phyloP scores from a whole-genome alignment of 305 asterid species.

The Striga hermonthica region DNA sequence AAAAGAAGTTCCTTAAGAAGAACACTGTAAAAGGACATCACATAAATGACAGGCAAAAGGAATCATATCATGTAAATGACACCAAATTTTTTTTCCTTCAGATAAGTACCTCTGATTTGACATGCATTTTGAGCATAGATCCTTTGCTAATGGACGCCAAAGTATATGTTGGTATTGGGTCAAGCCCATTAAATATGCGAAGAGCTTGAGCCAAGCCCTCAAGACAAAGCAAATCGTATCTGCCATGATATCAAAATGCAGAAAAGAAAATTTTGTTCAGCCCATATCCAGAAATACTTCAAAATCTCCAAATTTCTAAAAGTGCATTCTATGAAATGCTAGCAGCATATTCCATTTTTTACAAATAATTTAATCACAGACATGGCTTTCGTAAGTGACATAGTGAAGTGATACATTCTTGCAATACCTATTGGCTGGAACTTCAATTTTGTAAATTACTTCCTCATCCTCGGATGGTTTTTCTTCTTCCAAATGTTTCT shows the following conservation, averaged over 20 bases:
- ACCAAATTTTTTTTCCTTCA: neutral
- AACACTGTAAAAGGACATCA: neutral
- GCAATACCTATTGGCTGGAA: conserved; percentile 82
- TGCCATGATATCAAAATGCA: conserved; percentile 33
- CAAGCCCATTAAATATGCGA: conserved; percentile 70
- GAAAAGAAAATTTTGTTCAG: conserved; percentile 1
- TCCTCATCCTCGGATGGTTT: conserved; percentile 64
- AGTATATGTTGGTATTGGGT: conserved; percentile 64
- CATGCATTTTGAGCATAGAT: conserved; percentile 71
- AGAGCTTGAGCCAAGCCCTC: conserved; percentile 92
- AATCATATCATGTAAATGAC: neutral
- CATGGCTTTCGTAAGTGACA: conserved; percentile 12
- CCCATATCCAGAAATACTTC: conserved; percentile 7
- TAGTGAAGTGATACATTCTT: neutral
- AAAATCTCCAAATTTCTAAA: conserved; percentile 1
- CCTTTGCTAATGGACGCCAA: conserved; percentile 49
- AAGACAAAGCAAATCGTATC: conserved; percentile 95
- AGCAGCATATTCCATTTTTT: conserved; percentile 8
- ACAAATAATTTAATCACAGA: conserved; percentile 1
- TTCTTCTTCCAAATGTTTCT: conserved; percentile 78
- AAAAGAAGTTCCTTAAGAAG: neutral
- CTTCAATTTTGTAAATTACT: conserved; percentile 76
- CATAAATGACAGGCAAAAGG: neutral
- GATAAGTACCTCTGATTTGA: conserved; percentile 61
- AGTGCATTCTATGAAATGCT: conserved; percentile 1